phyloP scores from a whole-genome alignment of 208 protist species.

The Trypanosoma cruzi region DNA sequence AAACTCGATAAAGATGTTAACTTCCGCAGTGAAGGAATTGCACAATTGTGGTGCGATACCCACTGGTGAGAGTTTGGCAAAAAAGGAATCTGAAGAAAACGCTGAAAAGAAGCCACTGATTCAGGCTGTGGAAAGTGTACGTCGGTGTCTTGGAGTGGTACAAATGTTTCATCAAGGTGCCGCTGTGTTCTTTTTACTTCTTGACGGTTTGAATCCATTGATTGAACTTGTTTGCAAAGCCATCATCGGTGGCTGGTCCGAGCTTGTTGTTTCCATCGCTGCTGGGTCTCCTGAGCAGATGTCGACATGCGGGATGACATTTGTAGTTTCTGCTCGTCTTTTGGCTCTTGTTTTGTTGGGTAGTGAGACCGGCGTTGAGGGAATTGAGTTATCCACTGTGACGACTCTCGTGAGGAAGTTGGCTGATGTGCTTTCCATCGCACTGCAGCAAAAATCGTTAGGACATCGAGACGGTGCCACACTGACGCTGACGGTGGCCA shows the following conservation, averaged over 20 bases:
- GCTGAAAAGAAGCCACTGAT: constrained; percentile 2
- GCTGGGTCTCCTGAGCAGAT: background rate
- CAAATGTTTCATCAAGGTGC: constrained; percentile 30
- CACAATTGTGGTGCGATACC: background rate
- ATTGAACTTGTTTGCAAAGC: constrained; percentile 12
- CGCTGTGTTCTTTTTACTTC: constrained; percentile 30
- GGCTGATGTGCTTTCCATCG: background rate
- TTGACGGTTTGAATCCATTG: constrained; percentile 18
- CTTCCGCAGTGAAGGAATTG: background rate
- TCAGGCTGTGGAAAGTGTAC: constrained; percentile 2
- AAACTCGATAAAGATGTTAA: constrained; percentile 9
- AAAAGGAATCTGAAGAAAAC: constrained; percentile 1
- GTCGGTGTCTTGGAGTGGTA: constrained; percentile 15
- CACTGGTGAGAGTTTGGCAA: background rate
- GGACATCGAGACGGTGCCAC: background rate
- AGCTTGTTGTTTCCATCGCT: background rate
- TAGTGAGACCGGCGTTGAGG: constrained; percentile 20
- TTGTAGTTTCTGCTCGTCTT: constrained; percentile 20
- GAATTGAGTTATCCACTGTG: constrained; percentile 4
- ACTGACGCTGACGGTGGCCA: background rate
- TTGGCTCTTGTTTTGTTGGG: constrained; percentile 20
- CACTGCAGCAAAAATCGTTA: background rate
- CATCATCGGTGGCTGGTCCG: background rate
- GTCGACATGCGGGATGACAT: constrained; percentile 6
- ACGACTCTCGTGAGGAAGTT: background rate